Base-by-base conservation (phyloP, 1,284 basidiomycete genomes). In the Boletus semigastroideus region DNA sequence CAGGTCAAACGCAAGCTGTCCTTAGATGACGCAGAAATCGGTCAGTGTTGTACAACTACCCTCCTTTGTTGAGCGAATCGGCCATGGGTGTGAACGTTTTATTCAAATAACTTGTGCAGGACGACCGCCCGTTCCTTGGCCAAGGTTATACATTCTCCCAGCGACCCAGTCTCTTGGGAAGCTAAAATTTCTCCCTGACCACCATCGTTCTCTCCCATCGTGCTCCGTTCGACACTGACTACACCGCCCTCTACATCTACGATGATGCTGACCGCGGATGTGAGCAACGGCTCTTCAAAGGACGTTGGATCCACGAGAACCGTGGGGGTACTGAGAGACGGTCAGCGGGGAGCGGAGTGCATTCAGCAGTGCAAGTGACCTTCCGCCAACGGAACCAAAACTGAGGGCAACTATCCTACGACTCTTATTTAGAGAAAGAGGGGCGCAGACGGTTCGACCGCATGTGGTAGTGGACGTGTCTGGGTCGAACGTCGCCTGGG, bases 261-360 rank as follows among this genome's bases (percentile, higher is more conserved):
- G 0, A 87, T 75, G 37, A 94, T 71, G 1, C 83, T 85, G 42
- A 94, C 64, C 0, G 79, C 78, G 0, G 88, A 86, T 20, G 88
- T 83, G 22, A 93, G 77, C 14, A 96, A 76, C 0, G 92, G 90
- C 59, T 94, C 86, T 71, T 98, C 95, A 68, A 97, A 97, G 0
- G 92, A 79, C 0, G 90, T 89, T 1, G 92, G 90, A 69, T 98
- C 95, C 0, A 86, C 77, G 2, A 98, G 74, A 13, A 95, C 69
- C 42, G 86, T 77, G 34, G 80, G 81, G 1, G 50, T 52, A 30
- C 65, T 64, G 22, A 31, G 36, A 42, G 14, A 20, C 13, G 8
- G 30, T 66, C 43, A 56, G 40, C 9, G 2, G 2, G 13, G 3
- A 39, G 9, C 19, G 1, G 17, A 6, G 16, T 34, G 22, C 5